These are phyloP conservation scores for Aspergillus biplanus DNA, from an alignment of 495 filamentous ascomycete genomes.

Conservation along the genomic window DNA sequence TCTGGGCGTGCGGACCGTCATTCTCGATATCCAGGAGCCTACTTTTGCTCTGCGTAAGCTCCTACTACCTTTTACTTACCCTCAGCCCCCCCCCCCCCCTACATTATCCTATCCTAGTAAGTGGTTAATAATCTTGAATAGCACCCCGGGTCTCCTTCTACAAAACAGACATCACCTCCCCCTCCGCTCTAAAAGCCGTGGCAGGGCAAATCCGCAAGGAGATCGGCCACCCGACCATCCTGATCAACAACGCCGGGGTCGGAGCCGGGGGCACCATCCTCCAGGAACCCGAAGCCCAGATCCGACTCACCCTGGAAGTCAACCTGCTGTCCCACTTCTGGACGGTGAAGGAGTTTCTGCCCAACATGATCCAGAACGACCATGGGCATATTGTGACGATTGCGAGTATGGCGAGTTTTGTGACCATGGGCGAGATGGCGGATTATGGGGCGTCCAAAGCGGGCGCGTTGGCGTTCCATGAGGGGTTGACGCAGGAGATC, in stretches of 20 bases:
- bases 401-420: constrained; percentile 59
- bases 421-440: constrained; percentile 48
- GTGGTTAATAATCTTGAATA: background rate
- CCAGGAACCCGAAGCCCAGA: constrained; percentile 42
- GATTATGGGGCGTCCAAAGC: constrained; percentile 62
- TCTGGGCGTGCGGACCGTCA: constrained; percentile 51
- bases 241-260: constrained; percentile 66
- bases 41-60: constrained; percentile 32
- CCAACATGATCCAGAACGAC: constrained; percentile 59
- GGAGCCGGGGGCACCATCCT: constrained; percentile 51
- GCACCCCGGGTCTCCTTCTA: constrained; percentile 48
- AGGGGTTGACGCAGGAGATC: constrained; percentile 48
- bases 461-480: constrained; percentile 57
- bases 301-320: constrained; percentile 56
- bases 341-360: constrained; percentile 61
- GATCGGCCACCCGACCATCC: constrained; percentile 53
- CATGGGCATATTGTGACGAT: constrained; percentile 63
- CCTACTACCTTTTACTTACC: background rate
- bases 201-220: constrained; percentile 48
- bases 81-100: too few species aligned
- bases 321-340: constrained; percentile 62
- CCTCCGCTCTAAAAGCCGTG: constrained; percentile 44
- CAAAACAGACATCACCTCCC: constrained; percentile 56
- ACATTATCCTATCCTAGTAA: too few species aligned
- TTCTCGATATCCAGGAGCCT: constrained; percentile 52